Evolutionary conservation across 805 yeast species (phyloP).

Genomic region (Limtongozyma cylindracea): DNA sequence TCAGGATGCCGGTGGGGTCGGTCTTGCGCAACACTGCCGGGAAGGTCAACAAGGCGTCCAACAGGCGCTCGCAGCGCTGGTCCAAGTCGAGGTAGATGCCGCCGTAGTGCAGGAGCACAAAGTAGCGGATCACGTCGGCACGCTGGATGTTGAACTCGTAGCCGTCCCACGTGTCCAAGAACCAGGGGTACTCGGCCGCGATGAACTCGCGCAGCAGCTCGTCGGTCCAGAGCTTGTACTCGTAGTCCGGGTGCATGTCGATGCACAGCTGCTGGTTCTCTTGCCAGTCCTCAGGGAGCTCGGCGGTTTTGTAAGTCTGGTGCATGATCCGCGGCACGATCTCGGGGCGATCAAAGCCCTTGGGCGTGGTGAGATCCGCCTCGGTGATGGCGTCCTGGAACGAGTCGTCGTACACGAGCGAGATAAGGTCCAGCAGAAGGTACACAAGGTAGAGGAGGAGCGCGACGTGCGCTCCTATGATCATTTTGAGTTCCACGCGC

Average conservation of each 20-base stretch:
- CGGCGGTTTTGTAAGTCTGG: slow-evolving; percentile 66
- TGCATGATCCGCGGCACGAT: slow-evolving; percentile 78
- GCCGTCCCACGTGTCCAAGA: slow-evolving; percentile 47
- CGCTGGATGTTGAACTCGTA: slow-evolving; percentile 68
- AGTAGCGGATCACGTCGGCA: slow-evolving; percentile 80
- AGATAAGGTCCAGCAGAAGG: slow-evolving; percentile 43
- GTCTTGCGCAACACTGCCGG: slow-evolving; percentile 82
- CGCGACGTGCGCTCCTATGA: slow-evolving; percentile 32
- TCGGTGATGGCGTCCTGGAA: slow-evolving; percentile 35
- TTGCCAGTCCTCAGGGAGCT: slow-evolving; percentile 64
- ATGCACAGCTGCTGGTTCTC: slow-evolving; percentile 55
- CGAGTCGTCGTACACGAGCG: slow-evolving; percentile 51
- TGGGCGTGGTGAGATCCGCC: slow-evolving; percentile 27
- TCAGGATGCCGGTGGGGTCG: slow-evolving; percentile 73
- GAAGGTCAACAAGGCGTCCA: slow-evolving; percentile 60
- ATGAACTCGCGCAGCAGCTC: slow-evolving; percentile 60
- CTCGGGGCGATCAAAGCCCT: slow-evolving; percentile 17
- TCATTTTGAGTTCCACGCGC: slow-evolving; percentile 40
- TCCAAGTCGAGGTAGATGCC: slow-evolving; percentile 82
- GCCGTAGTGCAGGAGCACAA: slow-evolving; percentile 61
- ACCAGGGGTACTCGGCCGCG: slow-evolving; percentile 67
- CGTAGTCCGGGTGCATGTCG: slow-evolving; percentile 67
- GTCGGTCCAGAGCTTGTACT: slow-evolving; percentile 82
- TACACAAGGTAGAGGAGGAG: slow-evolving; percentile 28
- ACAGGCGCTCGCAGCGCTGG: slow-evolving; percentile 57